Conservation (phyloP, 108 stramenopile genomes). For the Cyclostephanos invisitatus region DNA sequence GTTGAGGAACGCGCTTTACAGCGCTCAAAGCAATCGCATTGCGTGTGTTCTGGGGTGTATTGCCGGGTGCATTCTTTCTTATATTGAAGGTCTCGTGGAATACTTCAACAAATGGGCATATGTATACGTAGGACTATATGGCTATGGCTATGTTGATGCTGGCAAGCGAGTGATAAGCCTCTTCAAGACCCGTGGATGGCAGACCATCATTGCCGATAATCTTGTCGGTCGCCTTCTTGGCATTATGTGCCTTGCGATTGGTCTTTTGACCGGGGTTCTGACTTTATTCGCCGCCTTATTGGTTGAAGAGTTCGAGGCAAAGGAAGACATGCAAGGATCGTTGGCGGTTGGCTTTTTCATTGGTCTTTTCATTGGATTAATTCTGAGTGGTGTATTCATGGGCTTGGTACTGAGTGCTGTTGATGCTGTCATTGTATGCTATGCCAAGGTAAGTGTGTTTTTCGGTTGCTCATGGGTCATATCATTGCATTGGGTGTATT, state of each 20-base stretch:
- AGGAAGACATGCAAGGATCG: constrained; percentile 17
- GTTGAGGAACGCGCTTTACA: constrained; percentile 45
- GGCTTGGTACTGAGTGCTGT: constrained; percentile 65
- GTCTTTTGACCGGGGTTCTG: constrained; percentile 29
- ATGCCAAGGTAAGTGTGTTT: constrained; percentile 59
- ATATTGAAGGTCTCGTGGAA: constrained; percentile 46
- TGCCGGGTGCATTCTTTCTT: constrained; percentile 35
- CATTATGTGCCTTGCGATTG: constrained; percentile 28
- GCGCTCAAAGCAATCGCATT: constrained; percentile 28
- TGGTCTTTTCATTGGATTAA: constrained; percentile 44
- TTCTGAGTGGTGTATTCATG: constrained; percentile 42
- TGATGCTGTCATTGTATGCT: constrained; percentile 81
- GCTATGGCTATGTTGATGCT: constrained; percentile 66
- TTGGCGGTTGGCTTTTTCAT: constrained; percentile 27
- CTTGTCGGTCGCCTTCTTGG: constrained; percentile 48
- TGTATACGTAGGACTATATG: constrained; percentile 67
- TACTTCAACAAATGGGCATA: constrained; percentile 84
- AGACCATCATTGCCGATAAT: constrained; percentile 65
- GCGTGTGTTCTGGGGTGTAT: constrained; percentile 28
- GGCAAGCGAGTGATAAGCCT: constrained; percentile 64
- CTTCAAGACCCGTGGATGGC: constrained; percentile 67
- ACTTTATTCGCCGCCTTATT: constrained; percentile 28
- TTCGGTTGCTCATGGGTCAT: constrained; percentile 19
- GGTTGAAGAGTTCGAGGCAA: constrained; percentile 31
- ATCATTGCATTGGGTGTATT: constrained; percentile 9